Evolutionary conservation across 352 stramenopile species (phyloP).

Genomic region (Blastocystis hominis): DNA sequence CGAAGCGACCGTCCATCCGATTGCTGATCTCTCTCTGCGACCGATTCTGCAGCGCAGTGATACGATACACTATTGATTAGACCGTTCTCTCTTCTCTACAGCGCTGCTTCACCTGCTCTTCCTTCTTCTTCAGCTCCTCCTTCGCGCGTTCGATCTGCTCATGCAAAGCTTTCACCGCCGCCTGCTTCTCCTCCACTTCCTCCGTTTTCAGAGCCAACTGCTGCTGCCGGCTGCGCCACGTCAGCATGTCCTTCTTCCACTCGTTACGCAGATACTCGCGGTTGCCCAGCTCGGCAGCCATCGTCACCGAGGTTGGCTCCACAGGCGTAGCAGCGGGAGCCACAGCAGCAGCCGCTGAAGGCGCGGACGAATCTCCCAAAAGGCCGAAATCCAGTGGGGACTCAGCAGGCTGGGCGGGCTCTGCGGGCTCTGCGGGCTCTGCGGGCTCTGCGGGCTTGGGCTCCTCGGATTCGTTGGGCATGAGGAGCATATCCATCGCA

Average conservation of each 20-base stretch:
- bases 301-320: slow-evolving; percentile 51
- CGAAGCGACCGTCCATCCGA: neutral
- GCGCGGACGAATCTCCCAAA: too few relatives aligned
- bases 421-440: neutral
- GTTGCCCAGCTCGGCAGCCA: slow-evolving; percentile 42
- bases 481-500: neutral
- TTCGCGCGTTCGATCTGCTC: slow-evolving; percentile 49
- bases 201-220: slow-evolving; percentile 20
- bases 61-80: slow-evolving; percentile 7
- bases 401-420: neutral
- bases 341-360: neutral
- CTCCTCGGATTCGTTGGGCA: neutral
- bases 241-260: neutral
- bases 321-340: neutral
- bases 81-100: neutral
- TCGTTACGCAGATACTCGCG: slow-evolving; percentile 13
- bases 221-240: slow-evolving; percentile 20
- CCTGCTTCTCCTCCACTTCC: slow-evolving; percentile 25
- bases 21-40: slow-evolving; percentile 24
- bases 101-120: slow-evolving; percentile 54
- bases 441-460: neutral
- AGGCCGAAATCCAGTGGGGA: too few relatives aligned
- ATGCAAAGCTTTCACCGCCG: slow-evolving; percentile 8
- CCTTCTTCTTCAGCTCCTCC: slow-evolving; percentile 53
- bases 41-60: slow-evolving; percentile 21